Conservation (phyloP, 2,329 filamentous ascomycete genomes). For the Cladophialophora exuberans region DNA sequence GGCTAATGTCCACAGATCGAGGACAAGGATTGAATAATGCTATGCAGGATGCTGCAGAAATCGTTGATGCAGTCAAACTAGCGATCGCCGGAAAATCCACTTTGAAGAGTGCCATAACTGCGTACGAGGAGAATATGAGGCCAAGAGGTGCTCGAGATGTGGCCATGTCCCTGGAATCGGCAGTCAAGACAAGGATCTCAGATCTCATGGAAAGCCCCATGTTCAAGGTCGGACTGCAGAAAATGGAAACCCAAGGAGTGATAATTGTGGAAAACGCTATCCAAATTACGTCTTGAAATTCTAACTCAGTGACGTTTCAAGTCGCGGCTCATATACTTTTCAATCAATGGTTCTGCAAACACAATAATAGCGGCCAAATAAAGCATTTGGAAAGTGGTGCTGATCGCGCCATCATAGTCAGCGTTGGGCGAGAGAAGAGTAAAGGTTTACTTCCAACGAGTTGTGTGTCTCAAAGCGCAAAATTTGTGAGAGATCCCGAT, state of each 20-base stretch:
- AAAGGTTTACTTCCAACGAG: too few species aligned
- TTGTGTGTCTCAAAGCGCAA: too few species aligned
- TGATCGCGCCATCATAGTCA: too few species aligned
- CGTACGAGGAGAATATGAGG: constrained; percentile 41
- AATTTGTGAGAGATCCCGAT: too few species aligned
- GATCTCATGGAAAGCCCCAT: constrained; percentile 38
- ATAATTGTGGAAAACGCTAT: constrained; percentile 1
- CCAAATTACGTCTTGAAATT: constrained; percentile 1
- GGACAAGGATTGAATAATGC: constrained; percentile 52
- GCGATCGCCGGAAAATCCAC: constrained; percentile 20
- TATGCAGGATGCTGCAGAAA: constrained; percentile 46
- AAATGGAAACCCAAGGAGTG: constrained; percentile 33
- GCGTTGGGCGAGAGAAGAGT: too few species aligned
- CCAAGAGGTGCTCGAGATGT: constrained; percentile 38
- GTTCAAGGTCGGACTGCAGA: constrained; percentile 28
- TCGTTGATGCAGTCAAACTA: constrained; percentile 40
- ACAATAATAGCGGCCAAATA: too few species aligned
- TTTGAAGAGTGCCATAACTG: constrained; percentile 31
- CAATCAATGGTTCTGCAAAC: too few species aligned
- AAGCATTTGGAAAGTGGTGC: too few species aligned
- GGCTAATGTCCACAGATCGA: constrained; percentile 34
- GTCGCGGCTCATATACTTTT: too few species aligned
- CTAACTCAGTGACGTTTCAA: too few species aligned
- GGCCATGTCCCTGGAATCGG: constrained; percentile 37
- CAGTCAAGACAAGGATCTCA: constrained; percentile 39